phyloP scores from a whole-genome alignment of 441 rosid genomes.

The Francoa sonchifolia region DNA sequence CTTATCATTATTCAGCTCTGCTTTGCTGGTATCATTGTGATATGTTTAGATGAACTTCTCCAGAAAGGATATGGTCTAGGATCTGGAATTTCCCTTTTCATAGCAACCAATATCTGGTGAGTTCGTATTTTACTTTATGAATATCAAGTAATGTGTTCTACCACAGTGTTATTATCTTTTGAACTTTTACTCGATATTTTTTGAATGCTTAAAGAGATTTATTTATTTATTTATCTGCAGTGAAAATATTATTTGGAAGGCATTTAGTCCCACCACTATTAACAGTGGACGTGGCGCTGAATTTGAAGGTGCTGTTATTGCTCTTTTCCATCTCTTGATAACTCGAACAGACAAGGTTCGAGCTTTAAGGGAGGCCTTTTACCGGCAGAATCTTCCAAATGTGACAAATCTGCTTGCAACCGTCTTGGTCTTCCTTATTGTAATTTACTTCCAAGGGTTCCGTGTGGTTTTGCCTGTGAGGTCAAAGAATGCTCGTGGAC shows the following conservation, averaged over 20 bases:
- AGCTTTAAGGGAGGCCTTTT: conserved; percentile 81
- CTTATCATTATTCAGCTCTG: conserved; percentile 79
- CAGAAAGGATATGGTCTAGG: conserved; percentile 90
- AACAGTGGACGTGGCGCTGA: conserved; percentile 95
- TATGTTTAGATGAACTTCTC: conserved; percentile 84
- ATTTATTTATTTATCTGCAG: conserved; percentile 22
- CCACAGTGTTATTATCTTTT: too few relatives aligned
- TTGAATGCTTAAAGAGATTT: not conserved
- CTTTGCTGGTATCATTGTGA: conserved; percentile 85
- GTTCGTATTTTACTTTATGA: conserved; percentile 5
- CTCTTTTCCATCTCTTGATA: conserved; percentile 73
- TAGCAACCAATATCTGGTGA: conserved; percentile 88
- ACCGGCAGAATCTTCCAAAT: conserved; percentile 92
- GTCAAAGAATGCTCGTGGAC: conserved; percentile 71
- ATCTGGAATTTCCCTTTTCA: conserved; percentile 90
- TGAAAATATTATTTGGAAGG: conserved; percentile 89
- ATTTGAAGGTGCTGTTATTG: conserved; percentile 94
- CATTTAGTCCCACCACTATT: conserved; percentile 90
- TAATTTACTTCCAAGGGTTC: conserved; percentile 79
- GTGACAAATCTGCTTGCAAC: conserved; percentile 73
- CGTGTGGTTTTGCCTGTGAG: conserved; percentile 70
- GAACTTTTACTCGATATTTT: too few relatives aligned
- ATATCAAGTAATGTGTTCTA: too few relatives aligned
- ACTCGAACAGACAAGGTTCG: conserved; percentile 76
- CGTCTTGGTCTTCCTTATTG: conserved; percentile 45